Base-by-base conservation (phyloP, 148 eudicot species). In the Heliamphora exappendiculata region DNA sequence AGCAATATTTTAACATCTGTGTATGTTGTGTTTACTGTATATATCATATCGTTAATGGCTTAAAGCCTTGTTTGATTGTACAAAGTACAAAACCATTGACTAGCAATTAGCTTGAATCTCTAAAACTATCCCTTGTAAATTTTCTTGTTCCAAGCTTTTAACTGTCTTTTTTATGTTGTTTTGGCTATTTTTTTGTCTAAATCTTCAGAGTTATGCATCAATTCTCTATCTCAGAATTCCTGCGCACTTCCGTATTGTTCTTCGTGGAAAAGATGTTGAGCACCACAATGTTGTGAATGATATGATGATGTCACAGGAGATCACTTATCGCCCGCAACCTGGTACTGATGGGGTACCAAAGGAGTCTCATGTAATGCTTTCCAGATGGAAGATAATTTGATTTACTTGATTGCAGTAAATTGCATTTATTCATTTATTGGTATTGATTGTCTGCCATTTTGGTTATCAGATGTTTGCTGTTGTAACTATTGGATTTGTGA, bases 401-500 rank as follows among this genome's bases (percentile, higher is more conserved):
- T 31, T 39, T 63, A 19, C 53, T 28, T 72, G 72, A 67, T 60
- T 67, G 26, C 20, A 29, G 4, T 34, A 2, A 24, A 26, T 72
- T 73, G 7, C n/a, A 63, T 70, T 63, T 51, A 64, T 70, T 63
- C 44, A 64, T 3, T 70, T 53, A 29, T 4, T 50, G 57, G 37
- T 72, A 73, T 10, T 59, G 59, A 36, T 67, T 70, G 49, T 16
- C 7, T 75, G 5, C 34, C 6, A 41, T 31, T 84, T 69, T 76
- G 69, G 57, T 72, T 78, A 57, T 80, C 79, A 95, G 97, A 88
- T 91, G 93, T 80, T 88, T 73, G 99, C 99, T 66, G 78, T 76
- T 58, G 96, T 88, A 69, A 92, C 91, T 26, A 79, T 95, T 83
- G 99, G 99, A 68, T 95, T 95, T 87, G 93, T 95, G 41, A 95